These are phyloP conservation scores for Flammula alnicola DNA, from an alignment of 1,284 basidiomycete genomes.

Conservation along the genomic window DNA sequence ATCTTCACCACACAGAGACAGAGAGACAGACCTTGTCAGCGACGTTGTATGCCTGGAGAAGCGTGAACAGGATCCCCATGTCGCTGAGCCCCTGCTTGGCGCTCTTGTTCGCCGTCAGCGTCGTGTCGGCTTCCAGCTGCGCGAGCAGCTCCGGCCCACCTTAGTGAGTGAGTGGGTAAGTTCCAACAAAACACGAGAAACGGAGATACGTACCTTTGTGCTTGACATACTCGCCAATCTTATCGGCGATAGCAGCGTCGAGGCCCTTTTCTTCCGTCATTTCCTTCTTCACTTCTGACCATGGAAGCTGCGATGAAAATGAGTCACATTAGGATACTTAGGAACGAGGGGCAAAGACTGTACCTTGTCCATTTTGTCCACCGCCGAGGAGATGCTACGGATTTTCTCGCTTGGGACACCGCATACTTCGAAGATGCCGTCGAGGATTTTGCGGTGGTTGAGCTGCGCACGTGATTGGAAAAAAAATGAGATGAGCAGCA, in stretches of 20 bases:
- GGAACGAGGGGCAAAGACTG: too few species aligned
- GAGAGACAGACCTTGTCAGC: slow-evolving; percentile 65
- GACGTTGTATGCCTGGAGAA: slow-evolving; percentile 84
- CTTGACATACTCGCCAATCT: too few species aligned
- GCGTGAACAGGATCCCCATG: slow-evolving; percentile 87
- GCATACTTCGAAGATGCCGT: slow-evolving; percentile 96
- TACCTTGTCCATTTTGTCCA: too few species aligned
- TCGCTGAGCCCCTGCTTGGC: slow-evolving; percentile 91
- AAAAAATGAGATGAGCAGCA: too few species aligned
- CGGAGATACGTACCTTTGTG: too few species aligned
- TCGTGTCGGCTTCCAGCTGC: slow-evolving; percentile 70
- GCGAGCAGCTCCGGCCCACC: slow-evolving; percentile 83
- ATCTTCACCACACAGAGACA: not conserved
- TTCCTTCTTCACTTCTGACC: too few species aligned
- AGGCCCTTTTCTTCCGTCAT: too few species aligned
- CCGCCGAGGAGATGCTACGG: slow-evolving; percentile 88
- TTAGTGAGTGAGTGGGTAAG: slow-evolving; percentile 40
- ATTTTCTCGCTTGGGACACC: slow-evolving; percentile 94
- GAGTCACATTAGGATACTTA: too few species aligned
- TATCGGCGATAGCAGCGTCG: too few species aligned
- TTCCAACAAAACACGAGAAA: too few species aligned
- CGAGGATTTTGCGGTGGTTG: slow-evolving; percentile 96
- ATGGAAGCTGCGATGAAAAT: too few species aligned
- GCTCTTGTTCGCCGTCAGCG: slow-evolving; percentile 71
- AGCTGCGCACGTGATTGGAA: too few species aligned